Percentiles rank a stretch among this genome's conserved stretches.
These are phyloP conservation scores for Phalaenopsis aphrodite DNA, from an alignment of 106 monocot genomes.

Conservation along the genomic window DNA sequence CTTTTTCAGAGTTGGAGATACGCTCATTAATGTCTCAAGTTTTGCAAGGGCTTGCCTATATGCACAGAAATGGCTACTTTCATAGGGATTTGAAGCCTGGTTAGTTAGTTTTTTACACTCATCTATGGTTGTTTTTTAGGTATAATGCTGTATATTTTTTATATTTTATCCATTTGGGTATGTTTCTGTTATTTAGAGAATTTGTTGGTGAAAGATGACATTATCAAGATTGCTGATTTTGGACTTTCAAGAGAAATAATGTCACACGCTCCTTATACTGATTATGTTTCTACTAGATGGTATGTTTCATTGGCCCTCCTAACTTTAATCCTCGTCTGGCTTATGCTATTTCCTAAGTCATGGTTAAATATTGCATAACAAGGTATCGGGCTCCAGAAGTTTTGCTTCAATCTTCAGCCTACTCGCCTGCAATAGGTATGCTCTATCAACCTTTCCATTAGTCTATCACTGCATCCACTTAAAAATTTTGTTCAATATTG, in stretches of 20 bases:
- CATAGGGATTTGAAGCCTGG: constrained; percentile 97
- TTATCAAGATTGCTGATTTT: constrained; percentile 86
- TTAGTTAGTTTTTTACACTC: constrained; percentile 13
- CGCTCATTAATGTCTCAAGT: constrained; percentile 67
- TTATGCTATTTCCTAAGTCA: not conserved
- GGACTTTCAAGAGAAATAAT: constrained; percentile 87
- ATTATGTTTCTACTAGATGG: constrained; percentile 98
- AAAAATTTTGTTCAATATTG: not conserved
- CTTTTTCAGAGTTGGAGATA: constrained; percentile 68
- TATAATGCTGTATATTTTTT: not conserved
- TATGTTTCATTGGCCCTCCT: constrained; percentile 22
- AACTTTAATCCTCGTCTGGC: not conserved
- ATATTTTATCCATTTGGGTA: not conserved
- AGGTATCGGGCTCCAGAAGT: constrained; percentile 98
- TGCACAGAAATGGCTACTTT: constrained; percentile 83
- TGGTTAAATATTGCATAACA: constrained; percentile 11
- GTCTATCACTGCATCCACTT: not conserved
- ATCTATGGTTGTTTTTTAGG: not conserved
- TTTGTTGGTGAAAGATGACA: constrained; percentile 57
- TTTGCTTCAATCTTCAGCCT: constrained; percentile 55
- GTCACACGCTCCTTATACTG: constrained; percentile 84
- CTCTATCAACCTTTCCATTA: not conserved
- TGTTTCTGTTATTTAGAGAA: constrained; percentile 46
- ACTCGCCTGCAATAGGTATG: constrained; percentile 82
- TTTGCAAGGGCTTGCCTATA: constrained; percentile 75